A percentile compares a stretch with the other conserved stretches of the same genome.
Conservation (phyloP, 768 basidiomycete species). For the Lentinula edodes region DNA sequence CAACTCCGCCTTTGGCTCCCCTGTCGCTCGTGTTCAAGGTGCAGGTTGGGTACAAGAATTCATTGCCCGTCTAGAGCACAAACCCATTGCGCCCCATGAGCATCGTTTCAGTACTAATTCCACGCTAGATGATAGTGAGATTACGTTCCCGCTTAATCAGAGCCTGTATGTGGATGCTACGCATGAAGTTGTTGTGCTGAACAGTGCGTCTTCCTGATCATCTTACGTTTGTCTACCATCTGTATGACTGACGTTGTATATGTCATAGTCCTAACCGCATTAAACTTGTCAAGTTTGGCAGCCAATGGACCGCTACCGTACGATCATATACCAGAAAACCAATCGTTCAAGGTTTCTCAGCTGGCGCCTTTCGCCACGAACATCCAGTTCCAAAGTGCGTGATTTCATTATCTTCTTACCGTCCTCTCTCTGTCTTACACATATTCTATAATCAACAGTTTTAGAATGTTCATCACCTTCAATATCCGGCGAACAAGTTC, state of each 20-base stretch:
- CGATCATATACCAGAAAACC: constrained; percentile 60
- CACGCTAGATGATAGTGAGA: constrained; percentile 64
- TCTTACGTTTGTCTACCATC: neutral
- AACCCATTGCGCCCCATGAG: constrained; percentile 42
- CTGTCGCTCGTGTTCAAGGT: constrained; percentile 70
- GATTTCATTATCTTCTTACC: neutral
- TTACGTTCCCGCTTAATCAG: constrained; percentile 68
- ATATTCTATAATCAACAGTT: constrained; percentile 34
- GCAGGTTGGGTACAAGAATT: constrained; percentile 82
- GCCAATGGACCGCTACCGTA: constrained; percentile 68
- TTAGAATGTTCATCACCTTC: constrained; percentile 44
- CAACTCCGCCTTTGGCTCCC: constrained; percentile 75
- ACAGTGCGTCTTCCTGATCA: constrained; percentile 40
- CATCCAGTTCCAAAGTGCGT: constrained; percentile 79
- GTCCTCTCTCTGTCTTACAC: constrained; percentile 5
- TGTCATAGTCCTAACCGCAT: constrained; percentile 66
- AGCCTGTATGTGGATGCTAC: constrained; percentile 84
- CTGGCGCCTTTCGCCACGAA: constrained; percentile 88
- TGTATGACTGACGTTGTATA: constrained; percentile 1
- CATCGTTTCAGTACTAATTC: constrained; percentile 85
- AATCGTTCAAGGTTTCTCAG: constrained; percentile 69
- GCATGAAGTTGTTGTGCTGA: constrained; percentile 89
- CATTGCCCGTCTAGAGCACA: constrained; percentile 75
- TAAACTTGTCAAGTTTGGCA: constrained; percentile 77
- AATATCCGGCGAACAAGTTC: constrained; percentile 56